Evolutionary conservation across 2,329 filamentous ascomycete species (phyloP).

Genomic region (Cercospora brassicicola): DNA sequence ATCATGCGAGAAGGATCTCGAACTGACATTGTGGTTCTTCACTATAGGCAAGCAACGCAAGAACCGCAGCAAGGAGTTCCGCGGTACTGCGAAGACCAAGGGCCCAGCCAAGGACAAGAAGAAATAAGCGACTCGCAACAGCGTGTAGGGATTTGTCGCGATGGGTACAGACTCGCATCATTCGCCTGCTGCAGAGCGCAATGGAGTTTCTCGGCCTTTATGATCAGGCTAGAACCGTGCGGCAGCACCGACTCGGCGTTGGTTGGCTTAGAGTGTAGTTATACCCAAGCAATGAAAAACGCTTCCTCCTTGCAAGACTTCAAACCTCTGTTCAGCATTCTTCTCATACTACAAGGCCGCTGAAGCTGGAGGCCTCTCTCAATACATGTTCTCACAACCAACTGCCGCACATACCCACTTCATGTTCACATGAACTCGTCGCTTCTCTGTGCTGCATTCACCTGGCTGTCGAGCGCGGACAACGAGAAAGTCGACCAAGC

Average conservation of each 20-base stretch:
- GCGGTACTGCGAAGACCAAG: conserved; percentile 98
- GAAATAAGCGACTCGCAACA: conserved; percentile 40
- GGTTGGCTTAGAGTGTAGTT: conserved; percentile 27
- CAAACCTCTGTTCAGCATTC: neutral
- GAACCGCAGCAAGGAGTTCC: conserved; percentile 99
- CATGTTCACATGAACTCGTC: neutral
- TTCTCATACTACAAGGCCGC: neutral
- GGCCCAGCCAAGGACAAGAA: conserved; percentile 91
- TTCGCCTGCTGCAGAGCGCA: conserved; percentile 24
- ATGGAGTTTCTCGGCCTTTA: conserved; percentile 23
- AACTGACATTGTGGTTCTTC: conserved; percentile 25
- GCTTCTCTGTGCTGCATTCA: too few relatives aligned
- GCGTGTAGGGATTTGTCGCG: conserved; percentile 17
- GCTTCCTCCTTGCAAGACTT: conserved; percentile 13
- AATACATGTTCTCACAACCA: neutral
- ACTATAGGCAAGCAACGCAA: conserved; percentile 97
- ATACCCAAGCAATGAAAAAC: conserved; percentile 26
- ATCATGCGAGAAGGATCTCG: conserved; percentile 17
- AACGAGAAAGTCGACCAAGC: neutral
- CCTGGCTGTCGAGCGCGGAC: neutral
- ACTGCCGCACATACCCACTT: neutral
- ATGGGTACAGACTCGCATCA: conserved; percentile 23
- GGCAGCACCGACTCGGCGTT: conserved; percentile 30
- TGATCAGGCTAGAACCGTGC: conserved; percentile 16
- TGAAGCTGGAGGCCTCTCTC: neutral